A percentile compares a stretch with the other conserved stretches of the same genome.
These are phyloP conservation scores for Thamnidium elegans DNA, from an alignment of 192 early-diverging fungal genomes.

Conservation along the genomic window DNA sequence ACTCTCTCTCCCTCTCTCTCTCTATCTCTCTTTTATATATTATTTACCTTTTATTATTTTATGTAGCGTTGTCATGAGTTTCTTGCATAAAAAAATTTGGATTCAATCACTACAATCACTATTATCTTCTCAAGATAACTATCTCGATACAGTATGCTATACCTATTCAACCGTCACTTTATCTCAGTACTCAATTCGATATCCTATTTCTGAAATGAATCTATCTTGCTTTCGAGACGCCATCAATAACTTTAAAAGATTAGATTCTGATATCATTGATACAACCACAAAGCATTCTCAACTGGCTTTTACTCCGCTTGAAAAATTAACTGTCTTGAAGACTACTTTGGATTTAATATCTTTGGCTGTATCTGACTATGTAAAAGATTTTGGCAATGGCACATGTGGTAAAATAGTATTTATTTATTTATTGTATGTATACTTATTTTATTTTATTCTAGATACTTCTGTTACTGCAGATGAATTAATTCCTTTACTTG, in stretches of 20 bases:
- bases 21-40: no score
- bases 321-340: constrained; percentile 46
- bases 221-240: constrained; percentile 29
- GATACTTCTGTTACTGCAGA: constrained; percentile 49
- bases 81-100: constrained; percentile 54
- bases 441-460: not conserved
- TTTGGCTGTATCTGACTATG: constrained; percentile 39
- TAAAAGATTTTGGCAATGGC: constrained; percentile 21
- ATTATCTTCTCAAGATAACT: constrained; percentile 38
- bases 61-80: constrained; percentile 46
- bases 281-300: constrained; percentile 1
- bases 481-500: constrained; percentile 53
- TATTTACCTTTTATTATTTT: constrained; percentile 1
- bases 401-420: not conserved
- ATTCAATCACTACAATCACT: constrained; percentile 46
- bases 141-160: constrained; percentile 34
- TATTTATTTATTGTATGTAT: not conserved
- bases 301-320: constrained; percentile 43
- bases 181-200: constrained; percentile 37
- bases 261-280: constrained; percentile 16
- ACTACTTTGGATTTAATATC: constrained; percentile 45
- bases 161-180: constrained; percentile 38
- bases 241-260: constrained; percentile 36
- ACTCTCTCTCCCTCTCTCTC: no score
- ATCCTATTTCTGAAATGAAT: constrained; percentile 38